These are phyloP conservation scores for Dryas integrifolia DNA, from an alignment of 331 rosid genomes.

Conservation along the genomic window DNA sequence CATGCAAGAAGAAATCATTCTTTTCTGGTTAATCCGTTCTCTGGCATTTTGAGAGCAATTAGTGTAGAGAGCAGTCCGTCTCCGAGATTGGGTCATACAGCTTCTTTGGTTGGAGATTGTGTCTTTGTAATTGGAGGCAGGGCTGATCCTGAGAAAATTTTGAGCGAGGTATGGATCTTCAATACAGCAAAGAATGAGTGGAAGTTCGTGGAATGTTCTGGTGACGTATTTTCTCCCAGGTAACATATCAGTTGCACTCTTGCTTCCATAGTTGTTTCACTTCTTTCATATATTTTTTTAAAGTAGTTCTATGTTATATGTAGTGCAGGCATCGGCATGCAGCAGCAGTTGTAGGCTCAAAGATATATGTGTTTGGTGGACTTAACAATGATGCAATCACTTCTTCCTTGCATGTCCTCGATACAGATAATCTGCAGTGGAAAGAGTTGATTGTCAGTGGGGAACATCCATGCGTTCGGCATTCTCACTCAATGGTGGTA, in stretches of 20 bases:
- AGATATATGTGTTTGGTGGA: constrained; percentile 88
- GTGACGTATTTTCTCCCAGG: constrained; percentile 73
- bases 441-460: constrained; percentile 56
- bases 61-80: constrained; percentile 41
- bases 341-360: constrained; percentile 64
- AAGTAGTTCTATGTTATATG: not conserved
- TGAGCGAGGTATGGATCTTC: constrained; percentile 71
- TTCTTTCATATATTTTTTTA: constrained; percentile 5
- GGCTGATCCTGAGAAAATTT: constrained; percentile 73
- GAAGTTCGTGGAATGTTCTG: constrained; percentile 53
- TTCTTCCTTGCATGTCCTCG: constrained; percentile 63
- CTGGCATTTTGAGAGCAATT: constrained; percentile 47
- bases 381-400: constrained; percentile 61
- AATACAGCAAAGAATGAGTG: constrained; percentile 49
- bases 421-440: constrained; percentile 61
- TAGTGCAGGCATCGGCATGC: constrained; percentile 84
- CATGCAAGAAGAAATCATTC: constrained; percentile 71
- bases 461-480: constrained; percentile 74
- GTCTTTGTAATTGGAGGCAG: constrained; percentile 87
- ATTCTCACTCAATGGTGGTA: constrained; percentile 93
- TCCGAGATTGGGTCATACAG: constrained; percentile 70
- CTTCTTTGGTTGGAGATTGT: constrained; percentile 57
- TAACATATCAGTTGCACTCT: constrained; percentile 14
- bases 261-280: not conserved
- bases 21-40: constrained; percentile 54